phyloP scores from a whole-genome alignment of 257 asterid genomes.

The Ilex asprella region DNA sequence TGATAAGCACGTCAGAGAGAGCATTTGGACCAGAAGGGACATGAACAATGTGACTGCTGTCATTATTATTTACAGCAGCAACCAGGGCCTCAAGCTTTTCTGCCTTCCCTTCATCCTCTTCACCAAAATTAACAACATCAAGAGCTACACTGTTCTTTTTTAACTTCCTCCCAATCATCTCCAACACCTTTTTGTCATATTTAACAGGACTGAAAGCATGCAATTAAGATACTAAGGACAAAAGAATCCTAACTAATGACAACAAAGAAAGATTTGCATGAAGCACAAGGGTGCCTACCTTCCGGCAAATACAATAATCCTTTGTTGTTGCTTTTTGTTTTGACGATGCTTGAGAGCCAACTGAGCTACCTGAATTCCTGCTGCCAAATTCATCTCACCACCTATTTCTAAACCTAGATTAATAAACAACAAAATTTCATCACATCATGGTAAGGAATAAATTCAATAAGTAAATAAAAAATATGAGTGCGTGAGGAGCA shows the following conservation, averaged over 20 bases:
- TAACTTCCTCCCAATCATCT: slow-evolving; percentile 85
- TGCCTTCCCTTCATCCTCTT: slow-evolving; percentile 84
- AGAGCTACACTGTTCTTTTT: slow-evolving; percentile 96
- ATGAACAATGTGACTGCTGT: slow-evolving; percentile 90
- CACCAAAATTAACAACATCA: slow-evolving; percentile 95
- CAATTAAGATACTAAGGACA: not conserved
- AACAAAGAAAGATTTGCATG: not conserved
- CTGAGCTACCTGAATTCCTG: not conserved
- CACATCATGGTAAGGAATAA: not conserved
- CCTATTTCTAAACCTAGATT: slow-evolving; percentile 33
- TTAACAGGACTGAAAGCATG: slow-evolving; percentile 70
- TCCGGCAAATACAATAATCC: not conserved
- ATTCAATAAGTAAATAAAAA: no score
- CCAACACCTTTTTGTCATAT: slow-evolving; percentile 83
- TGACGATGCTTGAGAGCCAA: slow-evolving; percentile 1
- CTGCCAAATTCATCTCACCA: not conserved
- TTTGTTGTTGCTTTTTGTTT: not conserved
- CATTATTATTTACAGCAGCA: slow-evolving; percentile 86
- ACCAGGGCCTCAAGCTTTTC: slow-evolving; percentile 91
- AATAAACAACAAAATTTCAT: slow-evolving; percentile 5
- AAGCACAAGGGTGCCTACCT: not conserved
- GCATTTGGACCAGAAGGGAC: slow-evolving; percentile 92
- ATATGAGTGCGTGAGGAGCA: no score
- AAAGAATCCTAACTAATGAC: no score
- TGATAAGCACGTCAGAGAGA: slow-evolving; percentile 92